Evolutionary conservation across 225 moss, liverwort and hornwort genomes (phyloP), one percentile per base, ranked within the genome.

Genomic region (Lunularia cruciata): DNA sequence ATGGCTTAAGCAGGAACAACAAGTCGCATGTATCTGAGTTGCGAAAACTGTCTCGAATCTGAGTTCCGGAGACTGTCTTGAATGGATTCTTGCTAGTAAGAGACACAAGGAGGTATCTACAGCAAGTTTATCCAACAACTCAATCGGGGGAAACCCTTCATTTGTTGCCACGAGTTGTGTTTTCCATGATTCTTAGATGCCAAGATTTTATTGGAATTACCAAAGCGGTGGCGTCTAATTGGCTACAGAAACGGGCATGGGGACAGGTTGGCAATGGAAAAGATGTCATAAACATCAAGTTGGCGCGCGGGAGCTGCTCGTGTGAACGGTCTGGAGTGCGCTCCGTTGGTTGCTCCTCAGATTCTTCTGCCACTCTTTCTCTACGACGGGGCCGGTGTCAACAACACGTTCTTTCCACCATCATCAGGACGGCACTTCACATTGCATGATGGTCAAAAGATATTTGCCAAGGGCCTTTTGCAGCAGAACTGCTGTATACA

Each of bases 1-100:
- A 39, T 73, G 51, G 77, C 80, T 36, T 79, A 61, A 74, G 18
- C 36, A 14, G 0, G 56, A 57, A 28, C 20, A 31, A 15, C 59
- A 4, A 37, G 18, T 27, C 42, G 25, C 23, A 61, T 51, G 23
- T 13, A 56, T 31, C 55, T 56, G 13, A 18, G 45, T 18, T 46
- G 45, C 30, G 45, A 31, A 14, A 12, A 5, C 42, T 15, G 14
- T 39, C 9, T 38, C 26, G 16, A 61, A 18, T 12, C 1, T 22
- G 42, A 18, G 45, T 18, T 46, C 28, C 30, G 45, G 46, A 14
- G 12, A 5, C 42, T 15, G 14, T 39, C 9, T 38, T 15, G 16
- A 61, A 18, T 12, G 1, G 42, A 13, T 26, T 14, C 37, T 25
- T 6, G 9, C 12, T 11, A 14, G 22, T 40, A 5, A 36, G 37